These are phyloP conservation scores for Nakazawaea anatomiae DNA, from an alignment of 805 yeast species.

Conservation along the genomic window DNA sequence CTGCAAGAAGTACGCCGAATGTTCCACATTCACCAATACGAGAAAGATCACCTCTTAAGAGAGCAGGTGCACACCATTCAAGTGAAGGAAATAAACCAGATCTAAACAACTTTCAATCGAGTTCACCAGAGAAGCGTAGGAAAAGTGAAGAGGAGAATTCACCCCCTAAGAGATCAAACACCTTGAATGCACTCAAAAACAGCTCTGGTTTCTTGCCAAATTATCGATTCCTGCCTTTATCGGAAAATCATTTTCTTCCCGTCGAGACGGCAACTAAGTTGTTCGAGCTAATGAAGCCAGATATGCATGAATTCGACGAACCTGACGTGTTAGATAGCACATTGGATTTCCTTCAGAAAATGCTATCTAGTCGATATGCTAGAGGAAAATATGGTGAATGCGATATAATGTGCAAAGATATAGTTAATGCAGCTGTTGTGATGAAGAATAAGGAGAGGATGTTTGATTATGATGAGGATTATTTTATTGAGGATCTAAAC, in stretches of 20 bases:
- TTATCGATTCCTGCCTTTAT: background rate
- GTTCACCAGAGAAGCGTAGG: background rate
- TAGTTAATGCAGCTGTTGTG: background rate
- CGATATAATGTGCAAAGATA: slow-evolving; percentile 6
- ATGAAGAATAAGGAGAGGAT: background rate
- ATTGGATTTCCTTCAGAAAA: slow-evolving; percentile 5
- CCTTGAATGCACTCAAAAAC: background rate
- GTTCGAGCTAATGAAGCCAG: background rate
- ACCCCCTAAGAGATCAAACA: background rate
- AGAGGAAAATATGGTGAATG: background rate
- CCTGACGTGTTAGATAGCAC: background rate
- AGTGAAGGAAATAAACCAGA: background rate
- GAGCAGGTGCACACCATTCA: background rate
- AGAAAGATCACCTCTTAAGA: background rate
- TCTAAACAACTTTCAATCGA: background rate
- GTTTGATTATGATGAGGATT: slow-evolving; percentile 6
- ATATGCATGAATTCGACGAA: slow-evolving; percentile 1
- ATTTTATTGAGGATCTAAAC: slow-evolving; percentile 2
- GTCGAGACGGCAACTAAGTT: background rate
- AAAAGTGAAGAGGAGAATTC: background rate
- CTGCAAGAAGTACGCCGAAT: background rate
- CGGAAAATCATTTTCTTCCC: background rate
- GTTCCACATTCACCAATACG: background rate
- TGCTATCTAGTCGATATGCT: background rate
- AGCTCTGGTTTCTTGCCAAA: background rate